phyloP scores from a whole-genome alignment of 208 protist species.

The Acanthamoeba lenticulata region DNA sequence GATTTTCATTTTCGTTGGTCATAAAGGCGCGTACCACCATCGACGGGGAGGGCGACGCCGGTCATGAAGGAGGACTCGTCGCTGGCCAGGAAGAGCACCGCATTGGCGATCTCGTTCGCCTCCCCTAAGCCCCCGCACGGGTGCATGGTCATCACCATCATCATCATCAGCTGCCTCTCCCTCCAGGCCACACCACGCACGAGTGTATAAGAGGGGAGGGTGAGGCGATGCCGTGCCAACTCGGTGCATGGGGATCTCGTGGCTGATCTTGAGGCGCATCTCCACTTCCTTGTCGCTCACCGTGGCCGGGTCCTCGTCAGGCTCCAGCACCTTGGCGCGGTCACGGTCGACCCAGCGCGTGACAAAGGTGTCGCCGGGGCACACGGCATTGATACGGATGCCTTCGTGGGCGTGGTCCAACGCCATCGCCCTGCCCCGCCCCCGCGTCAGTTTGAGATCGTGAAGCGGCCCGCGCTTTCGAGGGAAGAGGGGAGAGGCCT shows the following conservation, averaged over 20 bases:
- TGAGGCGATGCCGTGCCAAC: background rate
- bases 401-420: conserved; percentile 65
- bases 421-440: conserved; percentile 29
- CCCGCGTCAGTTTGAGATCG: background rate
- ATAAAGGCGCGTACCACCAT: conserved; percentile 52
- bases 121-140: background rate
- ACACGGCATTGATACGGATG: conserved; percentile 71
- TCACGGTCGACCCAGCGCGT: conserved; percentile 61
- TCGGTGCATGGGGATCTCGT: conserved; percentile 67
- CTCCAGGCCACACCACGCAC: too few species aligned
- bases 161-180: too few species aligned
- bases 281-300: conserved; percentile 51
- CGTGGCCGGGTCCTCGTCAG: conserved; percentile 26
- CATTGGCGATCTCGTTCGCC: conserved; percentile 46
- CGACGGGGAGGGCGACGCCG: conserved; percentile 46
- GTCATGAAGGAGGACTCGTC: conserved; percentile 67
- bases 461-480: too few species aligned
- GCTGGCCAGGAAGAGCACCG: conserved; percentile 66
- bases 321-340: conserved; percentile 26
- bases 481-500: background rate
- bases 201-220: too few species aligned
- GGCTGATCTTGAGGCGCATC: conserved; percentile 37
- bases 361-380: conserved; percentile 71
- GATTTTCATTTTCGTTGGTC: background rate
- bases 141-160: too few species aligned